Evolutionary conservation across 257 asterid genomes (phyloP), one percentile per base, ranked within the genome.

Genomic region (Plantago ovata): DNA sequence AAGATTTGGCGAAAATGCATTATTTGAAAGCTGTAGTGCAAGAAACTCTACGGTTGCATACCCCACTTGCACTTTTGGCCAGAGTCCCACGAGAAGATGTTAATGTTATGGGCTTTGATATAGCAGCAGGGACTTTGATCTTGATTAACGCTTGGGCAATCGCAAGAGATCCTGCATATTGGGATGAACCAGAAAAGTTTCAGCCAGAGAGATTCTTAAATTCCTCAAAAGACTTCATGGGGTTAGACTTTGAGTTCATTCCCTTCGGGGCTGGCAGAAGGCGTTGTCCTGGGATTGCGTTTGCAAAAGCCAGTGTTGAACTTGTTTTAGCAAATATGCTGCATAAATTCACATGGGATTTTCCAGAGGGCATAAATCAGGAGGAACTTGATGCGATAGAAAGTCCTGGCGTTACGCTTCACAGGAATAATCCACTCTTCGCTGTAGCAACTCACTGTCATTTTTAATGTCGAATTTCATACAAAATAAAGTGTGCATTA

Each of bases 151-250:
- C 65, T 14, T 79, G 81, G 83, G 65, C 85, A 7, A 73, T 79
- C 0, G 72, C 76, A 0, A 66, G 79, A 42, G 81, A 79, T 14
- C 74, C 78, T 0, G 2, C 22, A 0, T 24, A 21, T 4, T 82
- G 85, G 89, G 49, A 79, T 0, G 59, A 79, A 2, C 79, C 81
- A 0, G 83, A 79, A 20, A 62, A 54, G 24, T 81, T 76, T 48
- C 20, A n/a, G 13, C 89, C 85, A 0, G 75, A 76, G 3, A 73
- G 89, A n/a, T 81, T 81, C 61, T 41, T 73, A 51, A 53, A 63
- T n/a, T 40, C 39, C 6, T 13, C 32, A 0, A 24, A 42, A 6
- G 73, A 76, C 38, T 62, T 57, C 6, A 65, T 48, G 62, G 76
- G 82, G 0, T n/a, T 41, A 10, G 60, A 76, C 55, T 66, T 76